Base-by-base conservation (phyloP, 2,329 filamentous ascomycete species). In the Penicillium italicum region DNA sequence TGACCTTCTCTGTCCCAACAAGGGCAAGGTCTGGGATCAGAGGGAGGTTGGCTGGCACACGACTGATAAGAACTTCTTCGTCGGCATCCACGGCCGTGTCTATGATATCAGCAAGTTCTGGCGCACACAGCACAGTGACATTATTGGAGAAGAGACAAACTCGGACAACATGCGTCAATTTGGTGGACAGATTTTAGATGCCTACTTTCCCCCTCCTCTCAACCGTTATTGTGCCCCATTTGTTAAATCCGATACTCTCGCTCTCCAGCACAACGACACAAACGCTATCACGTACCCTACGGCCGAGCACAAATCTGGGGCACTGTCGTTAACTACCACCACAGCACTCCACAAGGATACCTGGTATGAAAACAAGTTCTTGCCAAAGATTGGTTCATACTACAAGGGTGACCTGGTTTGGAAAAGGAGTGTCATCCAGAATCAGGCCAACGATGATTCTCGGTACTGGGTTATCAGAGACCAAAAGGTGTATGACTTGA, bases 71-170 rank as follows among this genome's bases (percentile, higher is more conserved):
- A 89, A 96, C 69, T 97, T 87, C 71, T 99, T 82, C 77, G 93
- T 97, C 66, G 91, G 89, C 65, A 86, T 95, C 62, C 88, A 87
- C 55, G 94, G 94, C 59, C 85, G 85, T 40, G 93, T 97, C 31
- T 99, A 97, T 75, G 94, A 99, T 67, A 85, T 99, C 42, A 84
- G 86, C 50, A 89, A 92, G 54, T 99, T 96, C 72, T 97, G 88
- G 85, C 90, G 83, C 67, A 76, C 83, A 22, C 84, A 95, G 55
- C 94, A 99, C 77, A 93, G 90, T 69, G 91, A 95, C 67, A 85
- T 54, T 4, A 48, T 24, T 76, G 10, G 74, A 72, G 45, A 84
- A 83, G 79, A 86, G 55, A 87, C 85, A 1, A 78, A 76, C 4
- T 77, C 80, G 1, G 74, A 78, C 8, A 76, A 79, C 53, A 97